These are phyloP conservation scores for Annulohypoxylon nitens DNA, from an alignment of 495 filamentous ascomycete genomes.

Conservation along the genomic window DNA sequence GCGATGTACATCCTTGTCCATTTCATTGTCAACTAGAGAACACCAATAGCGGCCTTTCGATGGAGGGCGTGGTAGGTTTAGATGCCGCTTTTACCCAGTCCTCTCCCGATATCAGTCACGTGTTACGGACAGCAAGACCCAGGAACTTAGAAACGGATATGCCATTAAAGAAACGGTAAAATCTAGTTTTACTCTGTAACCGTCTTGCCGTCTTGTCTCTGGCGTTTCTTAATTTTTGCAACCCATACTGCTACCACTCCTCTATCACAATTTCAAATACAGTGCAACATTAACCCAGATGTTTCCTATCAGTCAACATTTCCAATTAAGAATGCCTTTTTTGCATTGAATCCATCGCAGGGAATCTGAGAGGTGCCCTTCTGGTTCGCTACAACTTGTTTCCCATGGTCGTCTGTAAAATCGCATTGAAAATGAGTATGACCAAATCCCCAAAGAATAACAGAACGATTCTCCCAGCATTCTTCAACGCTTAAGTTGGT, in stretches of 20 bases:
- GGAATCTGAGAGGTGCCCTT: not conserved
- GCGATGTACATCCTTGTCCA: slow-evolving; percentile 15
- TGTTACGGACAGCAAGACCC: not conserved
- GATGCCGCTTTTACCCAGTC: slow-evolving; percentile 8
- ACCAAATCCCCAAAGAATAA: not conserved
- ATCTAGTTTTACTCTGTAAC: not conserved
- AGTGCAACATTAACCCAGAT: not conserved
- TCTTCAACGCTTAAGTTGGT: not conserved
- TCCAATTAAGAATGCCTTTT: not conserved
- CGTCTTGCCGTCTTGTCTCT: too few species aligned
- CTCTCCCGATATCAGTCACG: not conserved
- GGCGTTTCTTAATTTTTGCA: not conserved
- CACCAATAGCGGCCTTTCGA: slow-evolving; percentile 38
- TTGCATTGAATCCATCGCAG: not conserved
- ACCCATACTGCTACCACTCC: not conserved
- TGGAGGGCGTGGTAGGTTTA: slow-evolving; percentile 28
- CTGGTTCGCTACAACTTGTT: not conserved
- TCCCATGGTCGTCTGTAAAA: not conserved
- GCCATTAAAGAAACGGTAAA: not conserved
- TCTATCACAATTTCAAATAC: not conserved
- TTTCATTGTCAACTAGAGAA: slow-evolving; percentile 23
- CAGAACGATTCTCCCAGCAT: not conserved
- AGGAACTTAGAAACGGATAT: not conserved
- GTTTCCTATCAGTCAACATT: not conserved
- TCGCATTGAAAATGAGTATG: not conserved